Base-by-base conservation (phyloP, 2,329 filamentous ascomycete species). In the Alternaria arborescens region DNA sequence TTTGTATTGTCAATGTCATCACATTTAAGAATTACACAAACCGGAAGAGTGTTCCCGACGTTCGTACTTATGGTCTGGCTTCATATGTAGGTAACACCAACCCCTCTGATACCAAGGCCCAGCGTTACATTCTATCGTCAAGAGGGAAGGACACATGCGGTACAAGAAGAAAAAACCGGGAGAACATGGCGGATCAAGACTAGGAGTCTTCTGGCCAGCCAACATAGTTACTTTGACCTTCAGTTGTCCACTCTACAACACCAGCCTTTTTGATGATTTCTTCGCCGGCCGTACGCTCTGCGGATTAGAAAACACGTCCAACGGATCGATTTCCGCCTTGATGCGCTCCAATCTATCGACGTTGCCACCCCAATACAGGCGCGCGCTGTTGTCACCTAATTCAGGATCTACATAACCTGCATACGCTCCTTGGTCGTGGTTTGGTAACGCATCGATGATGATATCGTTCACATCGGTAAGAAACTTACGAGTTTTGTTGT, bases 401-500 rank as follows among this genome's bases (percentile, higher is more conserved):
- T 76, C 78, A 0, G 82, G 79, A 71, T 86, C 84, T 3, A 83
- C 81, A 55, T 86, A 86, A 63, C 85, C 85, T 47, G 82, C 79
- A 66, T 86, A 86, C 52, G 80, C 81, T 4, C 82, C 82, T 67
- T 79, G 78, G 8, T 79, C 66, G 11, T 71, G 70, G 14, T 71
- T 68, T 18, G 71, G 66, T 57, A 78, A 59, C 10, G 68, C 61
- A 51, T 73, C 65, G 18, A 66, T 71, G 12, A 81, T 66, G n/a
- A 74, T 65, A 7, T 79, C 72, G 55, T 81, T 80, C 65, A 82
- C 76, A 41, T 77, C 77, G 6, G 79, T 73, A 8, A 83, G 61
- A 58, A 82, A 82, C 12, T 65, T 58, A 12, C 77, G 75, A 11
- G 79, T 80, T 52, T 75, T 77, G 18, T 72, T 61, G 8, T 74